Conservation (phyloP, 2,329 filamentous ascomycete genomes). For the Trematosphaeria pertusa region DNA sequence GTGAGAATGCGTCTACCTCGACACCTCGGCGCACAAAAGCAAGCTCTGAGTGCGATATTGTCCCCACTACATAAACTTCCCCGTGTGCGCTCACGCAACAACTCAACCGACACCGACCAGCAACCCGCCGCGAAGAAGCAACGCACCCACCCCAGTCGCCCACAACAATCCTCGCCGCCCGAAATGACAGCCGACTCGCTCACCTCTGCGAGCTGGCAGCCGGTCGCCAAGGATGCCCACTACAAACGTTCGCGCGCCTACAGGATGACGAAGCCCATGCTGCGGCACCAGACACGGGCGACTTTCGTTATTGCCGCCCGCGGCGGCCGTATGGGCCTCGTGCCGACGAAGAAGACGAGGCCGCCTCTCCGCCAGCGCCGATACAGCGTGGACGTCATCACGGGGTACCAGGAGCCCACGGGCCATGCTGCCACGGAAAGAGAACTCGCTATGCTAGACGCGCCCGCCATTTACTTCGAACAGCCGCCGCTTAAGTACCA, state of each 20-base stretch:
- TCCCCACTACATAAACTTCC: no score
- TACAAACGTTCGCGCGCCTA: constrained; percentile 7
- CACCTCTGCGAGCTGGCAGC: no score
- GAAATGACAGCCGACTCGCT: no score
- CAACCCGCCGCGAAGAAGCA: no score
- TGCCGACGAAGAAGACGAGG: constrained; percentile 20
- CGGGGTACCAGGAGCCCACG: not conserved
- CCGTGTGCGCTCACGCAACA: no score
- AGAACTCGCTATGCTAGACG: not conserved
- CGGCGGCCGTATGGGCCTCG: constrained; percentile 15
- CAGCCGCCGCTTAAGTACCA: not conserved
- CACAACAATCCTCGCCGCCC: no score
- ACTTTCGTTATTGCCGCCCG: constrained; percentile 22
- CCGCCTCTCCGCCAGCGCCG: constrained; percentile 23
- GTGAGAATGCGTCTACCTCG: no score
- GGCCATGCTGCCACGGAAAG: not conserved
- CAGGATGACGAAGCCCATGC: constrained; percentile 14
- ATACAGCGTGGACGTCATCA: constrained; percentile 31
- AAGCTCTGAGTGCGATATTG: no score
- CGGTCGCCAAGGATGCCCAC: constrained; percentile 5
- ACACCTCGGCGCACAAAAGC: no score
- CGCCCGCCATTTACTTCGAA: not conserved
- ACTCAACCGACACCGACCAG: no score
- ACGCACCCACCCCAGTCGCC: no score
- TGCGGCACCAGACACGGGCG: constrained; percentile 3